Conservation (phyloP, 306 rosid species). For the Gleditsia sinensis region DNA sequence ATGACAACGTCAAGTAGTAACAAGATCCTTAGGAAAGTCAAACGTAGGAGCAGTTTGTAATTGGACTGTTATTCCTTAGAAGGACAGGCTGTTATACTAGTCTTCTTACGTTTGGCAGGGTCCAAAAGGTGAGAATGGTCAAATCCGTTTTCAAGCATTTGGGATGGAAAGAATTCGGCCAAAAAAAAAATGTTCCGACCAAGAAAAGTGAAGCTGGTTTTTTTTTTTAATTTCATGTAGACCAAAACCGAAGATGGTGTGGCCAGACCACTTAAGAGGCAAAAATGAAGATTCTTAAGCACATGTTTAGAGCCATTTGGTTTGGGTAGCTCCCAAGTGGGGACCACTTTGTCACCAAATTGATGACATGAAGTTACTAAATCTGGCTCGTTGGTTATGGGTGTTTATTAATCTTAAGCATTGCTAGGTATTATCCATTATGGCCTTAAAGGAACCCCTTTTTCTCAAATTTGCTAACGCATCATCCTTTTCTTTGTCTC, state of each 20-base stretch:
- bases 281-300: constrained; percentile 9
- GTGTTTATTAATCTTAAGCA: not conserved
- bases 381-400: constrained; percentile 26
- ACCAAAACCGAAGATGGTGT: too few species aligned
- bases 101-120: constrained; percentile 5
- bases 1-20: not conserved
- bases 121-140: not conserved
- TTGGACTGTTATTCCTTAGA: constrained; percentile 25
- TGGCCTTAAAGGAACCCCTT: not conserved
- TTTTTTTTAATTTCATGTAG: too few species aligned
- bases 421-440: not conserved
- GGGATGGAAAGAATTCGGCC: too few species aligned
- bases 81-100: constrained; percentile 44
- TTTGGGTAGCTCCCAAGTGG: constrained; percentile 16
- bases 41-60: constrained; percentile 6
- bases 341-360: constrained; percentile 33
- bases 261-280: not conserved
- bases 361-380: constrained; percentile 24
- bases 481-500: not conserved
- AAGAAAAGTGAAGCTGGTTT: too few species aligned
- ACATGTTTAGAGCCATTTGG: constrained; percentile 12
- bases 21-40: not conserved
- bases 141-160: not conserved
- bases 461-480: too few species aligned
- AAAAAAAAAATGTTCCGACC: too few species aligned